A percentile compares a stretch with the other conserved stretches of the same genome.
These are phyloP conservation scores for Fusarium abutilonis DNA, from an alignment of 2,329 filamentous ascomycete genomes.

Conservation along the genomic window DNA sequence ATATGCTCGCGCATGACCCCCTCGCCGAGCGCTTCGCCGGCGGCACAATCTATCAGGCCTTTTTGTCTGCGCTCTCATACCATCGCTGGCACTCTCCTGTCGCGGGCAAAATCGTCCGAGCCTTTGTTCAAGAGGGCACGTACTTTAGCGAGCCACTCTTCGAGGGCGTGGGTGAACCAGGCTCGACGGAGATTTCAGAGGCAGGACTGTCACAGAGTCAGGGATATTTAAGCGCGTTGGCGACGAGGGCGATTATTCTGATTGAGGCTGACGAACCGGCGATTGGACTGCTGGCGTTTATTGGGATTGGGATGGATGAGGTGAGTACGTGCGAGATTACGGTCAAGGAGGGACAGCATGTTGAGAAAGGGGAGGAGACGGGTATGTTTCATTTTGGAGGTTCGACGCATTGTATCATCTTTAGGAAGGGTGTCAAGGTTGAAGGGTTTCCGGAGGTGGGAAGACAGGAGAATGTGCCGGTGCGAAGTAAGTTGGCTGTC, in stretches of 20 bases:
- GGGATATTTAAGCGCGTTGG: constrained; percentile 73
- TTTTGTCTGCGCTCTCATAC: constrained; percentile 73
- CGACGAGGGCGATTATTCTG: constrained; percentile 75
- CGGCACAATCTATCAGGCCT: constrained; percentile 76
- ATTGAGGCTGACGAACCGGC: constrained; percentile 74
- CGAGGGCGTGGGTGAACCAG: constrained; percentile 47
- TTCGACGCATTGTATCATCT: constrained; percentile 74
- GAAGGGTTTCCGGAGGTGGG: constrained; percentile 52
- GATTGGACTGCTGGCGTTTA: constrained; percentile 75
- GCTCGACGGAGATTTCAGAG: constrained; percentile 50
- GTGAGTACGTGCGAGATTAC: constrained; percentile 78
- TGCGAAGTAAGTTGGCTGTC: constrained; percentile 51
- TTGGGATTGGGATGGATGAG: constrained; percentile 80
- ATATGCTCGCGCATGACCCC: constrained; percentile 70
- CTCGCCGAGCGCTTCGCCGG: constrained; percentile 65
- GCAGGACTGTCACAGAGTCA: constrained; percentile 63
- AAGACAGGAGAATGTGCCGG: constrained; percentile 53
- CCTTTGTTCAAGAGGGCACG: constrained; percentile 69
- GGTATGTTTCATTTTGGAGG: constrained; percentile 88
- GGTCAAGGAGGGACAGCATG: constrained; percentile 70
- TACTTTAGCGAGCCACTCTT: constrained; percentile 71
- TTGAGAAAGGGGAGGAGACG: constrained; percentile 75
- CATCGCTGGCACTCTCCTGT: constrained; percentile 79
- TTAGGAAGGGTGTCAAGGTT: constrained; percentile 65
- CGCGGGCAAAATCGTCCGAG: constrained; percentile 66